Conservation (phyloP, 2,329 filamentous ascomycete species). For the Aspergillus latus region DNA sequence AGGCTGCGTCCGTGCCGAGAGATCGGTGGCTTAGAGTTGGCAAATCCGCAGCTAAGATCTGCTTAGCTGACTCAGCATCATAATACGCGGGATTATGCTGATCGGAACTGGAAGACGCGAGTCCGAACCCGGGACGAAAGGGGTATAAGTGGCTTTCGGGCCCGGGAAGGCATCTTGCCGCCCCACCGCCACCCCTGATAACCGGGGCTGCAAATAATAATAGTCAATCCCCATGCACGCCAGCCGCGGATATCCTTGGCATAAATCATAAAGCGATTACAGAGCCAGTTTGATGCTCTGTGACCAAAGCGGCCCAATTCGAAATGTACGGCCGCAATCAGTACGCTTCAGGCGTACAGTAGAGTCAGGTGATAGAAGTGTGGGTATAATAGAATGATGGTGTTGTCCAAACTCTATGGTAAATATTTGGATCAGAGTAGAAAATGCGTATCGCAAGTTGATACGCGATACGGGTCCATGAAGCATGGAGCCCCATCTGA, state of each 20-base stretch:
- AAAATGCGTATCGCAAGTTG: neutral
- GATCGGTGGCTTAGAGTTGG: neutral
- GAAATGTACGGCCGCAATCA: too few relatives aligned
- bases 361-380: too few relatives aligned
- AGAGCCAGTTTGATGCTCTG: too few relatives aligned
- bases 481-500: neutral
- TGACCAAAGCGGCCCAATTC: too few relatives aligned
- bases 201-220: neutral
- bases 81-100: neutral
- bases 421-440: too few relatives aligned
- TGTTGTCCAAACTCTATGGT: too few relatives aligned
- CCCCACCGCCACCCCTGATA: conserved; percentile 16
- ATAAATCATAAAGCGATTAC: too few relatives aligned
- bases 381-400: too few relatives aligned
- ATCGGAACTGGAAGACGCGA: neutral
- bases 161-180: conserved; percentile 21
- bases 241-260: neutral
- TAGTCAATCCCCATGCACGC: neutral
- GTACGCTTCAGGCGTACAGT: too few relatives aligned
- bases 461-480: neutral
- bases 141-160: conserved; percentile 11
- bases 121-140: conserved; percentile 18
- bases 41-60: neutral
- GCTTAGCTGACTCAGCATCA: conserved; percentile 5
- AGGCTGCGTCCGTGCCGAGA: conserved; percentile 10